Evolutionary conservation across 768 basidiomycete genomes (phyloP), one percentile per base, ranked within the genome.

Genomic region (Kondoa subrosea): DNA sequence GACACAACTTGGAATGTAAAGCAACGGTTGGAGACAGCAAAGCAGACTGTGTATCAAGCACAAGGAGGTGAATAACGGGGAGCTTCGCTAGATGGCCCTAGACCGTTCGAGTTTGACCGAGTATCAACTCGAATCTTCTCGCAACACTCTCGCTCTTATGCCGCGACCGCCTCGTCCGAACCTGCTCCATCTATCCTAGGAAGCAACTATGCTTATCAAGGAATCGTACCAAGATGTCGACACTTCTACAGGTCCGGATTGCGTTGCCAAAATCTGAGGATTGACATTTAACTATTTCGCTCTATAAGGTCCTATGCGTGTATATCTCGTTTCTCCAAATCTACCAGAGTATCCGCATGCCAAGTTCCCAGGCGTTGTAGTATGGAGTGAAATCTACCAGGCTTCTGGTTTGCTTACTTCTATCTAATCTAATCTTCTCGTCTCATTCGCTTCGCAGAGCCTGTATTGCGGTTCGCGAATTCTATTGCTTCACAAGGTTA

Each of bases 321-420:
- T 29, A 25, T 61, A 26, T 15, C 63, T 31, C 32, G n/a, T 70
- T 32, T n/a, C 15, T 15, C 1, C 63, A 69, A 76, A 77, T 64
- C 61, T 79, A 16, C 75, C 77, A 0, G 77, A 76, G 21, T 79
- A 79, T 67, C 79, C 79, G 0, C 68, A 78, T n/a, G 78, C 77
- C 14, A 76, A 76, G 64, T 79, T 77, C 70, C 78, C 77, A 1
- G 77, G 77, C 69, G 77, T 76, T 31, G 70, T 73, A 26, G 71
- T 73, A 26, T 72, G 66, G 62, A 62, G 58, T 4, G 73, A 72
- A 62, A 72, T 72, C 58, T 73, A 73, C 64, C 68, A 73, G 14
- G 72, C 68, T 12, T 30, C 64, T 34, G 4, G n/a, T 31, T 3
- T 26, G 25, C 14, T 16, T 8, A 14, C 8, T 27, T 15, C n/a